A percentile compares a stretch with the other conserved stretches of the same genome.
phyloP scores from a whole-genome alignment of 768 basidiomycete species.

The Chalciporus pseudorubinellus region DNA sequence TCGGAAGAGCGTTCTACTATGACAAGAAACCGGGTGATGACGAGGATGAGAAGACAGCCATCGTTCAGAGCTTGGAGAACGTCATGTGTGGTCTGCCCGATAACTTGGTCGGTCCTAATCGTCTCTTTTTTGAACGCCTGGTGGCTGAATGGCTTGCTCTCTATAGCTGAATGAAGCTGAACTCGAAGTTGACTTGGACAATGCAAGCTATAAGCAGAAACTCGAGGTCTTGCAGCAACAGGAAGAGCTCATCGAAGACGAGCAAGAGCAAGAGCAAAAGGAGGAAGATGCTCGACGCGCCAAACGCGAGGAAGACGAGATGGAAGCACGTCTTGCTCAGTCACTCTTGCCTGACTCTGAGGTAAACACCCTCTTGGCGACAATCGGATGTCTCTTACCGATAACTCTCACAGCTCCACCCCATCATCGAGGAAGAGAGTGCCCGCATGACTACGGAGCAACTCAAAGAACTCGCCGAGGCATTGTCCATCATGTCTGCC shows the following conservation, averaged over 20 bases:
- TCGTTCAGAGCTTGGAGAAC: conserved; percentile 80
- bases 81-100: conserved; percentile 93
- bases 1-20: conserved; percentile 95
- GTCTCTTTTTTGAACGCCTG: too few relatives aligned
- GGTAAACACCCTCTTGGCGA: conserved; percentile 39
- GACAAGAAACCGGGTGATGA: conserved; percentile 70
- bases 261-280: conserved; percentile 96
- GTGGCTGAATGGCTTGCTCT: not conserved
- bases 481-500: conserved; percentile 85
- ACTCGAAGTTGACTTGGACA: conserved; percentile 90
- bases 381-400: not conserved
- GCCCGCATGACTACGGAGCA: conserved; percentile 99
- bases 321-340: conserved; percentile 75
- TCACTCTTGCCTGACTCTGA: conserved; percentile 87
- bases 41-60: conserved; percentile 78
- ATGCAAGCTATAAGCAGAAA: conserved; percentile 96
- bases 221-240: conserved; percentile 97
- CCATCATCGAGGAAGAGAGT: conserved; percentile 59
- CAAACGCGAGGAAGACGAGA: conserved; percentile 75
- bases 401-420: conserved; percentile 48
- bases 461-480: conserved; percentile 89
- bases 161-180: conserved; percentile 92
- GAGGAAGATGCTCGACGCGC: conserved; percentile 89
- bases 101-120: conserved; percentile 65
- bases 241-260: conserved; percentile 98